phyloP scores from a whole-genome alignment of 129 eudicot genomes.

The Centella asiatica region DNA sequence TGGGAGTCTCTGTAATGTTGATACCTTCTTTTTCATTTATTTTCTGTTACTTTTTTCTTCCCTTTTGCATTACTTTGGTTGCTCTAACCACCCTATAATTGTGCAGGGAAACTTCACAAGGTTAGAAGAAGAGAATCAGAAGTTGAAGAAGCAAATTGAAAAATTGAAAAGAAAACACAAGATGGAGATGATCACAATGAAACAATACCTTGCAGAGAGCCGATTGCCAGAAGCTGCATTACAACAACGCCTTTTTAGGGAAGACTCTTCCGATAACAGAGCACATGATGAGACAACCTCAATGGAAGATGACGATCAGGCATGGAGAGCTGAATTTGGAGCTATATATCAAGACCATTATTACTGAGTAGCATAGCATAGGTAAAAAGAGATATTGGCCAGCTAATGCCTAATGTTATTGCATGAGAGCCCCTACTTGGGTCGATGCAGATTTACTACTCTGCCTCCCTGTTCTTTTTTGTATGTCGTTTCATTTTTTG shows the following conservation, averaged over 20 bases:
- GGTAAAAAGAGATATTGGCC: too few relatives aligned
- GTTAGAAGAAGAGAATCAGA: slow-evolving; percentile 64
- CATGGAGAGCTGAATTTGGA: slow-evolving; percentile 92
- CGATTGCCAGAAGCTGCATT: slow-evolving; percentile 78
- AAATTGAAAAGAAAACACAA: slow-evolving; percentile 84
- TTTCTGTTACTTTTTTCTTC: not conserved
- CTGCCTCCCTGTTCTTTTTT: too few relatives aligned
- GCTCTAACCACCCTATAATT: not conserved
- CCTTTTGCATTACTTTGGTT: too few relatives aligned
- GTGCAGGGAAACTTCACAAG: slow-evolving; percentile 48
- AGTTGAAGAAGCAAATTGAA: slow-evolving; percentile 62
- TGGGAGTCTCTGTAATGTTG: not conserved
- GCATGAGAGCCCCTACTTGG: too few relatives aligned
- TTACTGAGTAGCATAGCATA: too few relatives aligned
- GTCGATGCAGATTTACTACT: too few relatives aligned
- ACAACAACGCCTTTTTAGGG: slow-evolving; percentile 42
- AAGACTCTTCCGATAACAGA: slow-evolving; percentile 47
- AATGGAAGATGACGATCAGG: slow-evolving; percentile 62
- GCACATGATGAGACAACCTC: slow-evolving; percentile 9
- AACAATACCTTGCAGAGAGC: slow-evolving; percentile 80
- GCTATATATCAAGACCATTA: slow-evolving; percentile 77
- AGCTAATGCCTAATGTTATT: too few relatives aligned
- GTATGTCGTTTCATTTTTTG: too few relatives aligned
- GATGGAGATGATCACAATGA: slow-evolving; percentile 95
- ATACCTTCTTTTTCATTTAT: not conserved